Conservation (phyloP, 768 basidiomycete genomes). For the Pluteus cervinus region DNA sequence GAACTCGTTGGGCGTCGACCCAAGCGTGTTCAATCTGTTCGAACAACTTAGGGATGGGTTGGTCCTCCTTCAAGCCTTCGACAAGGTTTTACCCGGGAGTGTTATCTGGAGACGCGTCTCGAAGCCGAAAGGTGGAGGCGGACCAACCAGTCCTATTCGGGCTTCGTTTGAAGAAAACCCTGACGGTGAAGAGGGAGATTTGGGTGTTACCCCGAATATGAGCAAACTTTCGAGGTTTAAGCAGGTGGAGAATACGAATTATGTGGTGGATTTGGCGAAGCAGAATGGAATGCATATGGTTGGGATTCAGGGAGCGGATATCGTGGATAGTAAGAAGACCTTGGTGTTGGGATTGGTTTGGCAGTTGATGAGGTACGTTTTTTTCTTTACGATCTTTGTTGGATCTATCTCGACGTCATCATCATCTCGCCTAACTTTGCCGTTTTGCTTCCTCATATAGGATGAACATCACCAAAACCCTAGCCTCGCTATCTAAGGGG, state of each 20-base stretch:
- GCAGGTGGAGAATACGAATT: conserved; percentile 97
- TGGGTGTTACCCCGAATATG: conserved; percentile 79
- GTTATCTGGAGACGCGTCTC: conserved; percentile 96
- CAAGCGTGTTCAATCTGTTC: conserved; percentile 93
- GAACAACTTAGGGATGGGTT: conserved; percentile 93
- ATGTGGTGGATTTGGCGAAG: conserved; percentile 87
- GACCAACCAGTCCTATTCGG: conserved; percentile 33
- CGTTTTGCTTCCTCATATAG: conserved; percentile 24
- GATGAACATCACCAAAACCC: conserved; percentile 87
- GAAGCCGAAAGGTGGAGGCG: conserved; percentile 73
- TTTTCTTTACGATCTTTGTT: neutral
- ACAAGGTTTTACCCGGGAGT: conserved; percentile 88
- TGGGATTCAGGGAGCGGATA: conserved; percentile 96
- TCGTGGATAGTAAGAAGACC: conserved; percentile 90
- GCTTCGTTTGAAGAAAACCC: conserved; percentile 29
- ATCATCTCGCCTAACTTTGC: neutral
- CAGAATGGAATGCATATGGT: conserved; percentile 94
- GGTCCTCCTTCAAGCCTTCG: conserved; percentile 91
- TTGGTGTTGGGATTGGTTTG: conserved; percentile 94
- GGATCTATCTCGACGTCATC: neutral
- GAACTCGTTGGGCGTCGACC: conserved; percentile 95
- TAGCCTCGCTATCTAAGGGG: conserved; percentile 68
- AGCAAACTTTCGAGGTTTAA: conserved; percentile 91
- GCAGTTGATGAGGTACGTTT: conserved; percentile 87
- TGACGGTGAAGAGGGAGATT: conserved; percentile 70